phyloP scores from a whole-genome alignment of 441 rosid genomes.

The Flueggea neowawraea region DNA sequence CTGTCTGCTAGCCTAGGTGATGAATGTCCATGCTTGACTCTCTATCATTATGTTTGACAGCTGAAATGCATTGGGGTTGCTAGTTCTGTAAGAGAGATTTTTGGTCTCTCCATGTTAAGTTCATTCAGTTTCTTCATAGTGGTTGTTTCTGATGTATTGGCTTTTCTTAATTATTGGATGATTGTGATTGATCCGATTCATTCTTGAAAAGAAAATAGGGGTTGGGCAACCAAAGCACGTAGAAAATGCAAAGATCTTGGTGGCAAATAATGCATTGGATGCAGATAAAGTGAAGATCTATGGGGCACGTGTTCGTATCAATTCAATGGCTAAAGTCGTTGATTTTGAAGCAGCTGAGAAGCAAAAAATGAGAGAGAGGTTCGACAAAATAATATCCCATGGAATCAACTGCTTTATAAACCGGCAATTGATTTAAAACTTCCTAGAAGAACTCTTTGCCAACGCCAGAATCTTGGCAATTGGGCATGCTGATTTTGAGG shows the following conservation, averaged over 20 bases:
- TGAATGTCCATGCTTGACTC: too few relatives aligned
- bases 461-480: slow-evolving; percentile 97
- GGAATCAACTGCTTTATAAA: slow-evolving; percentile 97
- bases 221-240: slow-evolving; percentile 96
- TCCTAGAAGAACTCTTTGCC: slow-evolving; percentile 97
- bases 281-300: slow-evolving; percentile 98
- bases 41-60: too few relatives aligned
- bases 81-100: too few relatives aligned
- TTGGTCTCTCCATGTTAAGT: too few relatives aligned
- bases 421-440: slow-evolving; percentile 96
- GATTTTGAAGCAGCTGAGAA: slow-evolving; percentile 98
- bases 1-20: too few relatives aligned
- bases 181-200: slow-evolving; percentile 51
- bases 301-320: slow-evolving; percentile 99
- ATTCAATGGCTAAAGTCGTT: slow-evolving; percentile 95
- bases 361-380: slow-evolving; percentile 97
- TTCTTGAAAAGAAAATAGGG: slow-evolving; percentile 99
- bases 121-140: too few relatives aligned
- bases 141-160: background rate
- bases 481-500: slow-evolving; percentile 99
- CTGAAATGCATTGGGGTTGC: too few relatives aligned
- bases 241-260: slow-evolving; percentile 96
- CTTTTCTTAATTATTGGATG: background rate
- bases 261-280: slow-evolving; percentile 99
- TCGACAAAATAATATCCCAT: slow-evolving; percentile 86